Conservation (phyloP, 116 monocot genomes). For the Papilionanthe hybrid region DNA sequence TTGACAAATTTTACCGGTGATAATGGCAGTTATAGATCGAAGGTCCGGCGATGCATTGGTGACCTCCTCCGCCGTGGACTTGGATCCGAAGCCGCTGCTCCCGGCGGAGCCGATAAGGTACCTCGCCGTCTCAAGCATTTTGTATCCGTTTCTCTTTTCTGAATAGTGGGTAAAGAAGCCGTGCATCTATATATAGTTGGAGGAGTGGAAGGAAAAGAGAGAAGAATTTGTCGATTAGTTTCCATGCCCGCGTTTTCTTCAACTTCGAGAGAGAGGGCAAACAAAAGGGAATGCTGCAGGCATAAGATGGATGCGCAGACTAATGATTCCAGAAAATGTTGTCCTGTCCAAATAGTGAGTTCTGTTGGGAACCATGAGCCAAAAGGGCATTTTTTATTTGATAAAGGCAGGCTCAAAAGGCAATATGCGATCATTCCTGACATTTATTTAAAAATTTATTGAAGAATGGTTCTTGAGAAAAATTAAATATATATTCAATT, state of each 20-base stretch:
- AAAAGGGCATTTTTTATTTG: too few species aligned
- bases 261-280: not conserved
- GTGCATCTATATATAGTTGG: not conserved
- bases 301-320: too few species aligned
- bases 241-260: not conserved
- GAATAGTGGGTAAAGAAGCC: not conserved
- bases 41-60: conserved; percentile 47
- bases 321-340: too few species aligned
- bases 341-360: too few species aligned
- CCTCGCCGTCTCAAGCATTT: conserved; percentile 56
- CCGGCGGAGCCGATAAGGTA: conserved; percentile 69
- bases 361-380: too few species aligned
- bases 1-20: conserved; percentile 42
- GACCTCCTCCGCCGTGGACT: conserved; percentile 72
- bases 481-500: too few species aligned
- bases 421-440: too few species aligned
- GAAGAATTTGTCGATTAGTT: not conserved
- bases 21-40: conserved; percentile 59
- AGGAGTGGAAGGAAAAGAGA: not conserved
- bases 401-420: too few species aligned
- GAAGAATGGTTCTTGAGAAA: too few species aligned
- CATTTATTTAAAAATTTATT: too few species aligned
- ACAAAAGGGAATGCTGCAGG: too few species aligned
- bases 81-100: conserved; percentile 74
- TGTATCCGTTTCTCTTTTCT: not conserved